Evolutionary conservation across 2,329 filamentous ascomycete species (phyloP), one percentile per base, ranked within the genome.

Genomic region (Pseudovirgaria hyperparasitica): DNA sequence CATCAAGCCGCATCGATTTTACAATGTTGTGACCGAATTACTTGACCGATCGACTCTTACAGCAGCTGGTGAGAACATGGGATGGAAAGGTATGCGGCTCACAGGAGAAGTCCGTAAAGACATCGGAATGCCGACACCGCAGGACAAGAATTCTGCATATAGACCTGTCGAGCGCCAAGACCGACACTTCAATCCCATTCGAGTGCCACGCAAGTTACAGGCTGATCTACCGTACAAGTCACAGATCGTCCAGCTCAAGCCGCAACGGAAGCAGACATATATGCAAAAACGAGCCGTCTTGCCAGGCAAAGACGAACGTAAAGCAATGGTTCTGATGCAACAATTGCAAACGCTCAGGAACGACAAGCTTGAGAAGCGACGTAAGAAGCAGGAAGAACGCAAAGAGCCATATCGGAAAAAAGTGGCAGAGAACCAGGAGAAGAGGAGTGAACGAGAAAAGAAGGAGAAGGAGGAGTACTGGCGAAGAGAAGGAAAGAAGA

Each of bases 221-320:
- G 77, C 84, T 9, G 72, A 82, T 5, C 70, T 98, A 7, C 90
- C 90, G 5, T 98, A 81, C 72, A 87, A 86, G 52, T 86, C 80
- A 9, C 90, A 98, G 54, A 86, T 93, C 46, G 70, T 78, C 13
- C 63, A 74, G 50, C 87, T 80, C 62, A 79, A 78, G 57, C 74
- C 79, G 34, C 82, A 86, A 60, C 75, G 72, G 52, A 76, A 75
- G 44, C 59, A 76, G 47, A 93, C 86, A 13, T 98, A 98, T 54
- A 67, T 92, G 66, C 84, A 92, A 63, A 94, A 94, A 62, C 80
- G 90, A 7, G 90, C 87, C 9, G 84, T 96, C n/a, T 84, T 96
- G 16, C 58, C 82, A 10, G 76, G 76, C 15, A 56, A 54, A 22
- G 87, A 96, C 54, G 90, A 98, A 67, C 84, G 79, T 65, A 79